Base-by-base conservation (phyloP, 2,329 filamentous ascomycete genomes). In the Ophiostoma australiae region DNA sequence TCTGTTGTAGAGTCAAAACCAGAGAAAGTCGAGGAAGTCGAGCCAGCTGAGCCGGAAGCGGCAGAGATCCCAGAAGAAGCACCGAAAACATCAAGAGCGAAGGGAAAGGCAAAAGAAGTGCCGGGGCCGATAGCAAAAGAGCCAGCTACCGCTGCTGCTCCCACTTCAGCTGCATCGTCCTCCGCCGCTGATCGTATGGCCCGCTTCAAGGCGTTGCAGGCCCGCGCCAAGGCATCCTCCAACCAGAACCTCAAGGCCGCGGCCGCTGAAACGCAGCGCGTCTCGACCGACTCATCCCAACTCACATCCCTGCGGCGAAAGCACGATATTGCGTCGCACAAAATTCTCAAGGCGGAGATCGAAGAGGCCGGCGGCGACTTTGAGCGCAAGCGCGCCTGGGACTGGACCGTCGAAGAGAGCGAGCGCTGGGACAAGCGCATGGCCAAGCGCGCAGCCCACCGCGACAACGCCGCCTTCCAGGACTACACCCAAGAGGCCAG, bases 331-430 rank as follows among this genome's bases (percentile, higher is more conserved):
- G 94, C 95, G 27, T 89, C 91, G 6, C 93, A 97, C 79, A 99
- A 98, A 78, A 87, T 99, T 0, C 86, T 97, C 63, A 97, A 97
- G 82, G 92, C 93, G 4, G 93, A 97, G 76, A 90, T 93, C 1
- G 92, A 94, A 79, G 92, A 92, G 23, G 84, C 86, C 0, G 93
- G 93, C 44, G 93, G 92, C 70, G 95, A 98, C 80, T 99, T 98
- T 78, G 95, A 99, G 84, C 91, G 95, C 75, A 97, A 98, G 82
- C 90, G 95, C 58, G 95, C 95, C 1, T 99, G 95, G 95, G 95
- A 98, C 82, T 99, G 95, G 92, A 99, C 95, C 0, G 84, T 94
- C 7, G 95, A 99, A 74, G 95, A 99, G 81, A 91, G 89, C 76
- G 95, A 97, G 82, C 88, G 87, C 75, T 99, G 95, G 95, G 95